Base-by-base conservation (phyloP, 805 yeast genomes). In the Yarrowia phangngaensis region DNA sequence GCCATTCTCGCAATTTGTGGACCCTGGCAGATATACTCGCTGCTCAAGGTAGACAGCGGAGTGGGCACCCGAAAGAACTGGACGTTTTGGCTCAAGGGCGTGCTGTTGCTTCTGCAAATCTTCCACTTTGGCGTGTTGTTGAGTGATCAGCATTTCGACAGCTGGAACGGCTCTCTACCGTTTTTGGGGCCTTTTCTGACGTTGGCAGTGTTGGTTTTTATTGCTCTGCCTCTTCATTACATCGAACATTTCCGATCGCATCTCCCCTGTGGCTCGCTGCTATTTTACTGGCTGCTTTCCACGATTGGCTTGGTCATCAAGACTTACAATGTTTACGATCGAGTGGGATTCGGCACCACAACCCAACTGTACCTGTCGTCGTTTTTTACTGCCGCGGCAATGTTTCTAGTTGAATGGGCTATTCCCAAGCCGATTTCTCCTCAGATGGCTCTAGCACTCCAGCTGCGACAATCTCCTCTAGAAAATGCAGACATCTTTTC, bases 221-320 rank as follows among this genome's bases (percentile, higher is more conserved):
- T 83, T 4, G 83, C 79, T 0, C 61, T 75, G 13, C 64, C 68
- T 3, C 64, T 87, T 26, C 82, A 86, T 51, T 83, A 79, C 64
- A 61, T 83, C 52, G 97, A 90, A 62, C 82, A 79, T 58, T 76
- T 73, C 63, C 78, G 84, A 61, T 61, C 79, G 8, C 71, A 67
- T 32, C 75, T 84, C 16, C 79, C 96, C 1, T 76, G 74, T 56
- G 82, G 90, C 2, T 70, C 77, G 0, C 66, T 88, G 36, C 72
- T 90, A 29, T 71, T 82, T 54, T 90, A 76, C 65, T 90, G 95
- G 95, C 67, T 83, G 36, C 70, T 79, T 51, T 70, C 74, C 30
- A 56, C 74, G 0, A 48, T 81, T 5, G 68, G 78, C 26, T 75
- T 76, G 28, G 74, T 75, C 54, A 56, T 76, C 4, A 56, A 55